phyloP scores from a whole-genome alignment of 2,329 filamentous ascomycete species.

The Raffaelea arxii region DNA sequence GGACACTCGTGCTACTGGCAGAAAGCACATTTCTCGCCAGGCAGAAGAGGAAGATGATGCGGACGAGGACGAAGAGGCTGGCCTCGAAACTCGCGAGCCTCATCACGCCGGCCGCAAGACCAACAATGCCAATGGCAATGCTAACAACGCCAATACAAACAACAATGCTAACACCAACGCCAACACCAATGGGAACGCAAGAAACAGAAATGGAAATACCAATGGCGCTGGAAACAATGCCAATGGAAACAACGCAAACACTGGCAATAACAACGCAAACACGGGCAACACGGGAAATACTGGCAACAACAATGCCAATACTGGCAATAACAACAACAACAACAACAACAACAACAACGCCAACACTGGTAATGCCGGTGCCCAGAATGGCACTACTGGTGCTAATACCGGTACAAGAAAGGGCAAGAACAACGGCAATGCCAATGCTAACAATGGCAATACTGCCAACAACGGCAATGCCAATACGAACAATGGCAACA shows the following conservation, averaged over 20 bases:
- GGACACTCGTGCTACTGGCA: conserved; percentile 13
- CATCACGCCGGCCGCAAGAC: conserved; percentile 13
- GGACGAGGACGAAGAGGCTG: not conserved
- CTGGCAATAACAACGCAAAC: not conserved
- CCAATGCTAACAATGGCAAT: not conserved
- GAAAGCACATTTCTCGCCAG: conserved; percentile 18
- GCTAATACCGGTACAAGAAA: not conserved
- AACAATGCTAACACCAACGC: too few relatives aligned
- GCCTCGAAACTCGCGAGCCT: conserved; percentile 11
- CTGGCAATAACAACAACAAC: not conserved
- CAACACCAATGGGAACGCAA: not conserved
- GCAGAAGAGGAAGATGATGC: conserved; percentile 9
- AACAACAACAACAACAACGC: not conserved
- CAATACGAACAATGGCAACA: not conserved
- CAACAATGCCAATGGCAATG: conserved; percentile 6
- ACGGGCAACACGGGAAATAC: not conserved
- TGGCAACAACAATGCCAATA: not conserved
- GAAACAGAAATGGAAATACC: too few relatives aligned
- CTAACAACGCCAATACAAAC: not conserved
- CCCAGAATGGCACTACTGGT: not conserved
- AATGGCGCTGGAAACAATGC: too few relatives aligned
- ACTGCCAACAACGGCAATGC: not conserved
- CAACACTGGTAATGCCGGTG: not conserved
- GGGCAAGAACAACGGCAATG: not conserved
- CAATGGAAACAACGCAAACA: not conserved